These are phyloP conservation scores for Coffea canephora DNA, from an alignment of 257 asterid species.

Conservation along the genomic window DNA sequence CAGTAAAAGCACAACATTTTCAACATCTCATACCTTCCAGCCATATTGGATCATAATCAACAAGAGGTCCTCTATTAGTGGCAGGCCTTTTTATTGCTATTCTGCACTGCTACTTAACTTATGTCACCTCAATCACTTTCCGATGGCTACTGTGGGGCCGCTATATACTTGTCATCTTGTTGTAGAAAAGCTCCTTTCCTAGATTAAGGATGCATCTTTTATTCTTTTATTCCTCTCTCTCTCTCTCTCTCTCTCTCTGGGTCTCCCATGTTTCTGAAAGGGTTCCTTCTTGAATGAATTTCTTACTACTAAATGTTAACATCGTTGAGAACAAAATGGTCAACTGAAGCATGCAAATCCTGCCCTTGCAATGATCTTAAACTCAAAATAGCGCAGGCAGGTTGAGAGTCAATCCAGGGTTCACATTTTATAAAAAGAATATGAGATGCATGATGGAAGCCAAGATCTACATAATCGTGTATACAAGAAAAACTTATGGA, in stretches of 20 bases:
- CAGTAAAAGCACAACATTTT: neutral
- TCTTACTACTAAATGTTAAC: neutral
- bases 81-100: neutral
- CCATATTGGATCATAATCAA: neutral
- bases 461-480: too few relatives aligned
- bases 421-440: too few relatives aligned
- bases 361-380: neutral
- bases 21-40: neutral
- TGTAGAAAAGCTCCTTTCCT: neutral
- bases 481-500: neutral
- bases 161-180: too few relatives aligned
- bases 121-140: neutral
- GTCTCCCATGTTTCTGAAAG: neutral
- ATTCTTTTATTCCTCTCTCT: neutral
- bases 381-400: neutral
- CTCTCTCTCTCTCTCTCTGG: too few relatives aligned
- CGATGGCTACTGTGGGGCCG: neutral
- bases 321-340: neutral
- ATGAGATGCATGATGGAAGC: too few relatives aligned
- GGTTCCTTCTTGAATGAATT: neutral
- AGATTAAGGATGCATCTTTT: neutral
- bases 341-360: neutral
- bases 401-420: too few relatives aligned
- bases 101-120: neutral
- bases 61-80: neutral